Conservation (phyloP, 345 rosid species). For the Eucalyptus marginata region DNA sequence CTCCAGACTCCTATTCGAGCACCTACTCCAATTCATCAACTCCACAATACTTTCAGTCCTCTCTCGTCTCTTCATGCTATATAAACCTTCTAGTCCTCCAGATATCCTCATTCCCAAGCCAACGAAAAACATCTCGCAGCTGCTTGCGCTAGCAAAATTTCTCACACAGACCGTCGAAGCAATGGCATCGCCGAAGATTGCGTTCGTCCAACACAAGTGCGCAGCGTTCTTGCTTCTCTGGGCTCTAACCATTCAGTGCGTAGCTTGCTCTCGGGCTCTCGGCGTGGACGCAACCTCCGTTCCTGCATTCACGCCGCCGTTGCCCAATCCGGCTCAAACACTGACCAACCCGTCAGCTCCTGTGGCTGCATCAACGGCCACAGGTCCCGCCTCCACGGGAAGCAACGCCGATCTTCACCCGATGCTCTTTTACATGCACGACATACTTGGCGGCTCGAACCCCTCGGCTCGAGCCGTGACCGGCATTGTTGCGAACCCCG, state of each 20-base stretch:
- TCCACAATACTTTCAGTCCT: not conserved
- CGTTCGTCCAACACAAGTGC: not conserved
- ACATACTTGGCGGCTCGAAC: conserved; percentile 72
- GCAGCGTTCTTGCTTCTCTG: not conserved
- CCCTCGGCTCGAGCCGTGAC: conserved; percentile 71
- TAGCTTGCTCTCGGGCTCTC: not conserved
- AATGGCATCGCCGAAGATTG: not conserved
- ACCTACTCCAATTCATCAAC: not conserved
- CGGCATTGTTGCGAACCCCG: conserved; percentile 57
- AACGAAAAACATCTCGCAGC: not conserved
- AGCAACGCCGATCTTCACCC: conserved; percentile 1
- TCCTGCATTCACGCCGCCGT: not conserved
- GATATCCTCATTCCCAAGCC: not conserved
- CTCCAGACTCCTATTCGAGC: not conserved
- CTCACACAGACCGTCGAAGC: not conserved
- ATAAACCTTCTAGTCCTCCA: not conserved
- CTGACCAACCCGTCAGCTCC: not conserved
- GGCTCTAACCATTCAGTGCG: not conserved
- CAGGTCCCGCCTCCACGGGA: not conserved
- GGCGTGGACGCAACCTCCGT: not conserved
- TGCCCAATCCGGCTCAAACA: not conserved
- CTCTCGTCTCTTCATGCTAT: not conserved
- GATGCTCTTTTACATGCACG: conserved; percentile 66
- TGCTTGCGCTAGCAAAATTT: not conserved
- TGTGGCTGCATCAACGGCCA: not conserved